Base-by-base conservation (phyloP, 192 early-diverging fungal species). In the Coemansia guatemalensis region DNA sequence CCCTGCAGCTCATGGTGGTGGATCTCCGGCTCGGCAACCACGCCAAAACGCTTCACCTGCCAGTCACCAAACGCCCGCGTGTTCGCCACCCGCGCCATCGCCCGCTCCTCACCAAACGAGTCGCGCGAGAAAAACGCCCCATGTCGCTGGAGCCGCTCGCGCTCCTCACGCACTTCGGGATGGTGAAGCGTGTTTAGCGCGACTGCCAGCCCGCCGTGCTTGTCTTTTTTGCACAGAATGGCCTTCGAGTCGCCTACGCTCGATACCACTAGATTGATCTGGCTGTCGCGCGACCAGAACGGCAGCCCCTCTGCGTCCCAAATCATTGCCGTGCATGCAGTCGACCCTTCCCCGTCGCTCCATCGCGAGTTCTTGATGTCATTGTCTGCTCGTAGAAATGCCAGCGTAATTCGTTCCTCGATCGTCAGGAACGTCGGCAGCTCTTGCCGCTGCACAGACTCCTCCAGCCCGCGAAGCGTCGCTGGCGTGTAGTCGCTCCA, bases 111-210 rank as follows among this genome's bases (percentile, higher is more conserved):
- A 48, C 89, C 89, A 77, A 86, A 91, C 4, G 89, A 91, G 68
- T 91, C 89, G 21, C 88, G 86, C 20, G 83, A 89, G 25, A 91
- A 83, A 69, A 86, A 91, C 0, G 87, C 88, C 3, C 87, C 89
- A 67, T 86, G 86, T 32, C 82, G 84, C 50, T 86, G 83, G 53
- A 91, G 82, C 26, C 89, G 75, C 22, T 89, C 88, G 65, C 73
- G 67, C 60, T 87, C 89, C 20, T 60, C 67, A 7, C 69, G 65
- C 25, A 87, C 83, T 56, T 75, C 82, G 12, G 89, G 88, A 67
- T 91, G 88, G 69, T 91, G 89, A 62, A 86, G 83, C 8, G 83
- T 84, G 22, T 84, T 89, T 23, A 91, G 69, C 23, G 84, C 68
- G 21, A 82, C 41, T 9, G 81, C 83, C 56, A 86, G 77, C 2